These are phyloP conservation scores for Stylosanthes scabra DNA, from an alignment of 331 rosid genomes.

Conservation along the genomic window DNA sequence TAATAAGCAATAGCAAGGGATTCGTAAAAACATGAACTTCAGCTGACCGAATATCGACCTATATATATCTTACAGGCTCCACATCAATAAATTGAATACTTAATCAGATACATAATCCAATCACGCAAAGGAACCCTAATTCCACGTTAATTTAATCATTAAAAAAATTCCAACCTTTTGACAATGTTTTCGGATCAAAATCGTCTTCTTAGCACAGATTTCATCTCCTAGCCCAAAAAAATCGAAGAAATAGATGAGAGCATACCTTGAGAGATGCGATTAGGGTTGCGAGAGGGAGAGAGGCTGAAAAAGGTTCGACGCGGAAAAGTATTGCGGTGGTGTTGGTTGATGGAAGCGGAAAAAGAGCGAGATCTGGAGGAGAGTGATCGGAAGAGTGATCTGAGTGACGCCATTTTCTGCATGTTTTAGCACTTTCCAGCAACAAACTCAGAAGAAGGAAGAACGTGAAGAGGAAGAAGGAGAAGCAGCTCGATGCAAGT, in stretches of 20 bases:
- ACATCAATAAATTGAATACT: not conserved
- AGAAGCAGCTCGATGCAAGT: not conserved
- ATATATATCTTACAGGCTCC: too few species aligned
- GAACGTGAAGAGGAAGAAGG: not conserved
- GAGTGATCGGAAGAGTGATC: conserved; percentile 71
- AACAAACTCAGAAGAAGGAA: not conserved
- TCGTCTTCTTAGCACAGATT: not conserved
- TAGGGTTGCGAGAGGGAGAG: conserved; percentile 41
- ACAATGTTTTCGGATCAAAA: not conserved
- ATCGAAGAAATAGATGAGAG: not conserved
- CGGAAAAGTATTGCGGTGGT: not conserved
- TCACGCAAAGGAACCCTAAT: conserved; percentile 2
- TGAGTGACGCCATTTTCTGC: conserved; percentile 64
- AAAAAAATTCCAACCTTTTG: not conserved
- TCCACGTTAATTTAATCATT: not conserved
- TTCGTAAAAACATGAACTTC: not conserved
- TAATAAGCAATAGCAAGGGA: not conserved
- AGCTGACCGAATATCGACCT: not conserved
- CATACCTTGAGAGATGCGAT: conserved; percentile 57
- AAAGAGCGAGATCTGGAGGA: conserved; percentile 62
- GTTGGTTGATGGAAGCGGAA: conserved; percentile 39
- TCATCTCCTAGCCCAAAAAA: not conserved
- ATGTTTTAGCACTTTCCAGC: conserved; percentile 17
- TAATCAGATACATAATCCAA: not conserved
- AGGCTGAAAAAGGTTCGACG: conserved; percentile 45